Base-by-base conservation (phyloP, 2,329 filamentous ascomycete genomes). In the Microascus cirrosus region DNA sequence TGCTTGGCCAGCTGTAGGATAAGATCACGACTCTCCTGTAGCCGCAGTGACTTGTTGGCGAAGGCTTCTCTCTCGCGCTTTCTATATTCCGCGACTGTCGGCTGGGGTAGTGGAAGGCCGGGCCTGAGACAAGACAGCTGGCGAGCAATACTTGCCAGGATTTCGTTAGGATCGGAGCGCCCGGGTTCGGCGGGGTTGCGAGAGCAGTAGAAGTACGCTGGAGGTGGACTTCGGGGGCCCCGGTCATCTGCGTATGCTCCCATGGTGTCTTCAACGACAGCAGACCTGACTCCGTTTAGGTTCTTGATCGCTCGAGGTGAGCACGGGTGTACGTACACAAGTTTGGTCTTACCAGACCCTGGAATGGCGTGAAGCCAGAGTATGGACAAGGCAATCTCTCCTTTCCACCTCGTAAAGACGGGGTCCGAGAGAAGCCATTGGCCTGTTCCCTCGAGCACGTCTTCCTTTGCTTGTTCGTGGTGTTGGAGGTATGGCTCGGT, bases 301-400 rank as follows among this genome's bases (percentile, higher is more conserved):
- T 24, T 20, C 18, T 20, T 35, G 28, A 28, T 35, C 12, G 15
- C 1, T 25, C 28, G 15, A n/a, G 39, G 32, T 7, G 11, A 18
- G 8, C 35, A 39, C 8, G 13, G 22, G 0, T 6, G n/a, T n/a
- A 56, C 55, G 6, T 61, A 61, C 58, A 50, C 48, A 8, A 61
- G 35, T 45, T 68, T 69, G 60, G 62, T 71, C 59, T 71, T 69
- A 2, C 68, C 64, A 56, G 64, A 68, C 24, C 68, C 68, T 22
- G 63, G 64, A 57, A 67, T 67, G 2, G 69, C 67, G 62, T 69
- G 64, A 8, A 71, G 64, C 68, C 66, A 71, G 32, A 71, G 59
- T 13, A 71, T 65, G 8, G 66, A 67, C 18, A 64, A 71, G n/a
- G 55, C 59, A 60, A 65, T 68, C 24, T 63, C 59, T 28, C 65